phyloP scores from a whole-genome alignment of 2,329 filamentous ascomycete species.

The Aspergillus versicolor region DNA sequence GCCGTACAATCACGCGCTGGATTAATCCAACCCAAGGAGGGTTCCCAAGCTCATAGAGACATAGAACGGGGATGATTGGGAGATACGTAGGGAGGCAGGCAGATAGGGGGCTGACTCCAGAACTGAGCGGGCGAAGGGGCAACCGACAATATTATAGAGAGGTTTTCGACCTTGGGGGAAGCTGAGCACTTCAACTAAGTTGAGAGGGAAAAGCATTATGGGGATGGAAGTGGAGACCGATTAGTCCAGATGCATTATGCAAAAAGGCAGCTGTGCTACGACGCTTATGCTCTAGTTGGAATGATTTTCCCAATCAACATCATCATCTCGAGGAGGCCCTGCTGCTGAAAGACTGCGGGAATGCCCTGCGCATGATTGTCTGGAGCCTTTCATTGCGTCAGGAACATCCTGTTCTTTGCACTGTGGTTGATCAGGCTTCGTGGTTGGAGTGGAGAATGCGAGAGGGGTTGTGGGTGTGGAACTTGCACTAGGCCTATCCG shows the following conservation, averaged over 20 bases:
- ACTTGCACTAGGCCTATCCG: background rate
- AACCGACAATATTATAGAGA: conserved; percentile 6
- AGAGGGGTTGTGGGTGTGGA: conserved; percentile 4
- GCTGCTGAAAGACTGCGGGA: background rate
- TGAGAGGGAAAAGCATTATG: background rate
- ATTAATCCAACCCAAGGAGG: background rate
- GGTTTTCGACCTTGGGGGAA: conserved; percentile 1
- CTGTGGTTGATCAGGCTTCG: background rate
- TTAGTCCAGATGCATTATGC: conserved; percentile 8
- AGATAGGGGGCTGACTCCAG: background rate
- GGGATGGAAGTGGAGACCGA: conserved; percentile 1
- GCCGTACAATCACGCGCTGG: background rate
- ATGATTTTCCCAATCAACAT: conserved; percentile 2
- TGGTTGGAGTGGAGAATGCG: conserved; percentile 3
- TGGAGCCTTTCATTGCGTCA: conserved; percentile 1
- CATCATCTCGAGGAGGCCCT: conserved; percentile 1
- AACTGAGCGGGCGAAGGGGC: background rate
- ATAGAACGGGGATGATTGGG: background rate
- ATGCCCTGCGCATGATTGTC: background rate
- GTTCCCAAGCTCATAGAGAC: background rate
- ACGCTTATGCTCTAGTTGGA: conserved; percentile 1
- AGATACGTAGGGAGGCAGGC: background rate
- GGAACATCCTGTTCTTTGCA: background rate
- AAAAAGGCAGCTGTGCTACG: conserved; percentile 10
- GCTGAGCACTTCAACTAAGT: background rate